These are phyloP conservation scores for Brassica rapa DNA, from an alignment of 345 rosid species.

Conservation along the genomic window DNA sequence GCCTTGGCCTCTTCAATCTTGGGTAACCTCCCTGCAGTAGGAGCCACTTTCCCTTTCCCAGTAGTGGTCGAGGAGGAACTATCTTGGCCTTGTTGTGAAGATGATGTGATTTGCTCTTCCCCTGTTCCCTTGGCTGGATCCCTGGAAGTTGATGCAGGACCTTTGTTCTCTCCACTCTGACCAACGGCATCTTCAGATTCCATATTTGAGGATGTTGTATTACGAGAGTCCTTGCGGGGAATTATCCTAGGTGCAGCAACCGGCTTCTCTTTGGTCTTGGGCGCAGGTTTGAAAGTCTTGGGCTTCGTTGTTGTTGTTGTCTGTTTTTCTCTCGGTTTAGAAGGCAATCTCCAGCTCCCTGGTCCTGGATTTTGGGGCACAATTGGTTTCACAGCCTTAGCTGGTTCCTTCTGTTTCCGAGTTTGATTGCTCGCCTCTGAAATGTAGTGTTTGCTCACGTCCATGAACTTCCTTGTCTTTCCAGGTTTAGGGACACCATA, in stretches of 20 bases:
- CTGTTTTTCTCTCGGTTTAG: conserved; percentile 46
- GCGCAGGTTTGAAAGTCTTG: conserved; percentile 56
- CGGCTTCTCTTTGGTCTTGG: conserved; percentile 59
- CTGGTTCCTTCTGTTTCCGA: conserved; percentile 57
- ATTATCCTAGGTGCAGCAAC: conserved; percentile 51
- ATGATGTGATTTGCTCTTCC: conserved; percentile 52
- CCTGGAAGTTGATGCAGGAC: conserved; percentile 20
- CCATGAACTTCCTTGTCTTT: conserved; percentile 96
- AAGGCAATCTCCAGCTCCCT: conserved; percentile 62
- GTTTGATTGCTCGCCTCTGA: conserved; percentile 51
- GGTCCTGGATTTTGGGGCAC: conserved; percentile 69
- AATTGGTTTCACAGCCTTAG: conserved; percentile 60
- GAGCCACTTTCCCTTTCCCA: conserved; percentile 50
- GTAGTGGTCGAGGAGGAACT: conserved; percentile 42
- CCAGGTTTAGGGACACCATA: conserved; percentile 98
- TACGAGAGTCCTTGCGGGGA: conserved; percentile 47
- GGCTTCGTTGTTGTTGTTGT: conserved; percentile 52
- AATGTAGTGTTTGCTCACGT: conserved; percentile 91
- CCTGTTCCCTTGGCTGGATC: conserved; percentile 39
- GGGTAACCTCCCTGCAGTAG: conserved; percentile 46
- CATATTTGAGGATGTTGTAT: conserved; percentile 41
- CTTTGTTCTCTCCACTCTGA: conserved; percentile 49
- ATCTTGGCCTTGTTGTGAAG: conserved; percentile 47
- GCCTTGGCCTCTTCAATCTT: conserved; percentile 60
- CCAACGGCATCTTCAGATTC: conserved; percentile 43